Conservation (phyloP, 805 yeast species). For the Yueomyces sp. region DNA sequence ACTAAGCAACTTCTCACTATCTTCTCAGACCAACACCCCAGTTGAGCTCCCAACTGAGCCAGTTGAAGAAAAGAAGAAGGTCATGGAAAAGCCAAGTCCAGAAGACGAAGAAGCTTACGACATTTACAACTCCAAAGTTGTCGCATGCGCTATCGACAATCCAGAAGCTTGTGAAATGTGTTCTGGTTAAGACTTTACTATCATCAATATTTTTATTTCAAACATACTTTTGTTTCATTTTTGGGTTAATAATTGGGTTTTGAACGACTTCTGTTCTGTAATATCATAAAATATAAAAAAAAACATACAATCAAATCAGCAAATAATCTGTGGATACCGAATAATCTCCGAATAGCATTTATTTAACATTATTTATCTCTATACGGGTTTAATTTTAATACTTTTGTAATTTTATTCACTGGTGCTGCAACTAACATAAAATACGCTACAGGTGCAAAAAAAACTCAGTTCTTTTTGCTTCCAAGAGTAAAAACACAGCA, state of each 20-base stretch:
- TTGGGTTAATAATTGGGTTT: background rate
- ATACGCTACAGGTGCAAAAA: no score
- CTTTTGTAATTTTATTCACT: no score
- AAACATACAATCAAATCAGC: no score
- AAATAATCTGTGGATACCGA: no score
- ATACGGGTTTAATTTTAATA: no score
- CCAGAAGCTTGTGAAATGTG: slow-evolving; percentile 99
- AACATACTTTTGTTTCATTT: background rate
- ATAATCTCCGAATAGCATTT: no score
- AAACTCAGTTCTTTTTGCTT: no score
- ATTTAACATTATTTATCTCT: no score
- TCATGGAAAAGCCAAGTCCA: slow-evolving; percentile 25
- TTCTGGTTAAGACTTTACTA: slow-evolving; percentile 52
- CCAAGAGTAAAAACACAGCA: no score
- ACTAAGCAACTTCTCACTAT: background rate
- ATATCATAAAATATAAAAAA: no score
- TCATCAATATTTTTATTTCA: no score
- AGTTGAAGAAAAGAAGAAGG: slow-evolving; percentile 22
- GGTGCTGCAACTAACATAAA: no score
- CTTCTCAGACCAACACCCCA: slow-evolving; percentile 16
- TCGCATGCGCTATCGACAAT: slow-evolving; percentile 93
- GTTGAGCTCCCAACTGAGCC: slow-evolving; percentile 18
- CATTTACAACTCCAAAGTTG: slow-evolving; percentile 82
- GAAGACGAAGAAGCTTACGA: slow-evolving; percentile 46
- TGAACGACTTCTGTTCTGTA: background rate